Base-by-base conservation (phyloP, 176 grass and related monocot genomes). In the Ensete ventricosum region DNA sequence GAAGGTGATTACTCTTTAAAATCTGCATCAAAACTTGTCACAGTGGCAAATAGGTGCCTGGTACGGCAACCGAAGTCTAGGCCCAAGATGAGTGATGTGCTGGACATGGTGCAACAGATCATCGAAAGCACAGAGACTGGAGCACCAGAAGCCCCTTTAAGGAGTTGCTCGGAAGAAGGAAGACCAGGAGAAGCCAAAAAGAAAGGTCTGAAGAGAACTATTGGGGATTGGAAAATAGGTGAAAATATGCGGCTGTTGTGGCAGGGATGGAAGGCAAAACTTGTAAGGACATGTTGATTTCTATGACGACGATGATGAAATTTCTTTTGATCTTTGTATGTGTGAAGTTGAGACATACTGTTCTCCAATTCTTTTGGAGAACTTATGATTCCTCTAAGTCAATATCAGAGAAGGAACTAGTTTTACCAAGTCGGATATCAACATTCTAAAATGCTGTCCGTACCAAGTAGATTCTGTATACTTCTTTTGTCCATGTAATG, bases 51-150 rank as follows among this genome's bases (percentile, higher is more conserved):
- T 74, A 87, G 85, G 65, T 99, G 95, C 62, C 84, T 99, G 0
- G 78, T 94, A 9, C 84, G 95, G 58, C 43, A 87, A 50, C 86
- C 95, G 0, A 99, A 94, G 65, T 82, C 88, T 19, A 84, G 95
- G 51, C 95, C 88, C 7, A 99, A 91, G 81, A 99, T 99, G 95
- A 94, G 95, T 3, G 95, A 94, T 60, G 91, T 94, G 82, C 81
- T 94, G 19, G 88, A 91, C 48, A 94, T 99, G 86, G 77, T 99
- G 14, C 80, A 87, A 52, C 86, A 73, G 69, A 87, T 94, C 17
- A 51, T 91, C 0, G 74, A 91, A 9, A 81, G 55, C 25, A 2
- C 81, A 2, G 95, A 89, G 52, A 66, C 62, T 1, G 91, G 86
- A 17, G 27, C 84, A 0, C 90, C 90, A 1, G 82, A 91, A 82